phyloP scores from a whole-genome alignment of 768 basidiomycete genomes.

The Termitomyces sp. region DNA sequence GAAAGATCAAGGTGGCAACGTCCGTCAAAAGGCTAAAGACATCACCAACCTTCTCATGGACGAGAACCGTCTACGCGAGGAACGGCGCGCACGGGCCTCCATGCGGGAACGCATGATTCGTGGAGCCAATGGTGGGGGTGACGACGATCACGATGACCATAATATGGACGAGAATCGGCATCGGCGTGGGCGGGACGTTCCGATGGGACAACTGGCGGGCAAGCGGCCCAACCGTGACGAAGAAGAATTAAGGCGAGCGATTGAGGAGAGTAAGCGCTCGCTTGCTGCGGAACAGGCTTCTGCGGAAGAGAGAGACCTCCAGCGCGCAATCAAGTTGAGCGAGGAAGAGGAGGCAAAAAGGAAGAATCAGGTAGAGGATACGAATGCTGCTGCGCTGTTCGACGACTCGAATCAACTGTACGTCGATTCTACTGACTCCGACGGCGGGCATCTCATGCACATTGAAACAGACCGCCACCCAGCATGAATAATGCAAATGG shows the following conservation, averaged over 20 bases:
- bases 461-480: conserved; percentile 24
- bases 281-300: conserved; percentile 68
- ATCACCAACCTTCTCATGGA: conserved; percentile 93
- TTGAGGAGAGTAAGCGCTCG: conserved; percentile 83
- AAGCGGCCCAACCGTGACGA: conserved; percentile 54
- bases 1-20: conserved; percentile 98
- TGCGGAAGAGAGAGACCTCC: conserved; percentile 80
- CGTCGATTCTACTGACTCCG: conserved; percentile 24
- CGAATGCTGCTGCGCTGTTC: conserved; percentile 74
- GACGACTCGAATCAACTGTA: conserved; percentile 84
- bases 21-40: conserved; percentile 95
- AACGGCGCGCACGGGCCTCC: conserved; percentile 75
- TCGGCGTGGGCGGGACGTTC: conserved; percentile 22
- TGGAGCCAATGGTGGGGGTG: conserved; percentile 41
- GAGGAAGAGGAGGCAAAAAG: conserved; percentile 87
- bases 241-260: conserved; percentile 80
- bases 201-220: conserved; percentile 19
- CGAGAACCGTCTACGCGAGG: conserved; percentile 78
- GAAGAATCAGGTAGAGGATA: conserved; percentile 64
- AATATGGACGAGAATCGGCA: conserved; percentile 43
- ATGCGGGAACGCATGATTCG: conserved; percentile 96
- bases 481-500: conserved; percentile 41
- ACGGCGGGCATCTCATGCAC: conserved; percentile 16
- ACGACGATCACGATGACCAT: too few relatives aligned
- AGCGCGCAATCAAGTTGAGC: conserved; percentile 79